phyloP scores from a whole-genome alignment of 352 stramenopile species.

The Pythium aphanidermatum region DNA sequence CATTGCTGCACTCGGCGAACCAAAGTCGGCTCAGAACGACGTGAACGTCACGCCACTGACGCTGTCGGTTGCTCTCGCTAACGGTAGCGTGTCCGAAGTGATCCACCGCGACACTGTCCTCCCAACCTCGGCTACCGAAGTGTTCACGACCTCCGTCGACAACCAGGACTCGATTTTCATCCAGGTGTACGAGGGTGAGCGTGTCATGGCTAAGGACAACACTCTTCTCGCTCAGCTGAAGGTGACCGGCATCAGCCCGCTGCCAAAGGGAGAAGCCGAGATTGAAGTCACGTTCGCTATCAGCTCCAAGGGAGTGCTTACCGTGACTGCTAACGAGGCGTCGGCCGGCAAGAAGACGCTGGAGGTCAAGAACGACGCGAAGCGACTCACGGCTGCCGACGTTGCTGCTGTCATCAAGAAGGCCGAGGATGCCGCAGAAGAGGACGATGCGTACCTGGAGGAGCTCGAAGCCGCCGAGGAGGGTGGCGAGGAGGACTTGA shows the following conservation, averaged over 20 bases:
- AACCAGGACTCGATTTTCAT: slow-evolving; percentile 90
- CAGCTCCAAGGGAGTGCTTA: slow-evolving; percentile 92
- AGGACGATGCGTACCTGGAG: slow-evolving; percentile 71
- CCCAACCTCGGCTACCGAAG: slow-evolving; percentile 70
- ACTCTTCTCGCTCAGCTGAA: slow-evolving; percentile 89
- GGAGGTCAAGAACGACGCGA: slow-evolving; percentile 66
- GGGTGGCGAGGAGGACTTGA: slow-evolving; percentile 33
- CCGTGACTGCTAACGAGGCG: slow-evolving; percentile 87
- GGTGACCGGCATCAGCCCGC: slow-evolving; percentile 83
- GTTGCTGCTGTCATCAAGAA: slow-evolving; percentile 79
- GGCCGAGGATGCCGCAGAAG: slow-evolving; percentile 76
- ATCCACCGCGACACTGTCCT: slow-evolving; percentile 90
- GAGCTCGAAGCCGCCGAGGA: slow-evolving; percentile 67
- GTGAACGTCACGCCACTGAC: slow-evolving; percentile 92
- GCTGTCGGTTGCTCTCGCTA: slow-evolving; percentile 88
- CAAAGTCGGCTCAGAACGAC: slow-evolving; percentile 60
- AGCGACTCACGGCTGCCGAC: slow-evolving; percentile 54
- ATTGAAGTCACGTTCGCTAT: slow-evolving; percentile 92
- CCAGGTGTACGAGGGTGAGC: slow-evolving; percentile 95
- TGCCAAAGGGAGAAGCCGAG: slow-evolving; percentile 88
- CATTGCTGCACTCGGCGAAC: slow-evolving; percentile 57
- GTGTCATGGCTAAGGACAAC: slow-evolving; percentile 97
- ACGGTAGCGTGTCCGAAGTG: slow-evolving; percentile 90
- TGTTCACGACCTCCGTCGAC: slow-evolving; percentile 89
- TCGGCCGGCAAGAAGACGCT: slow-evolving; percentile 70